Evolutionary conservation across 1,139 yeast genomes (phyloP), one percentile per base, ranked within the genome.

Genomic region (Diutina sp.): DNA sequence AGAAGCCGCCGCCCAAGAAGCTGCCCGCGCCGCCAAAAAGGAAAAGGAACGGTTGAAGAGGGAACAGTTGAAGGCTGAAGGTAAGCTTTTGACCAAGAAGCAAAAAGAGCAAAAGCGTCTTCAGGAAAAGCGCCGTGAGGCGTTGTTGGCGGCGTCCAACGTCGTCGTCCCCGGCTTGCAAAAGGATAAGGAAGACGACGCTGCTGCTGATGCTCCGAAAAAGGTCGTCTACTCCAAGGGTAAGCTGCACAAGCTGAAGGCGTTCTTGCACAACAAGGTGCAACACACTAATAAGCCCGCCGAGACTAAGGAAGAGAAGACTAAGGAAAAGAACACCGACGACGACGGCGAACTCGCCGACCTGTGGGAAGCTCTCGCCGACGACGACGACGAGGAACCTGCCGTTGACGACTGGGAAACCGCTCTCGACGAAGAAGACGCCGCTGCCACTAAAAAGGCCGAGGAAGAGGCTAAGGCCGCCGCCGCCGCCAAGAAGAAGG

Each of bases 51-150:
- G 82, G 72, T 82, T 84, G 66, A 82, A 86, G 76, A 83, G 78
- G 64, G 93, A 86, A 65, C 87, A 84, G 70, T 76, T 87, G 70
- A 88, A 89, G 73, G 95, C 97, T 30, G 97, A 91, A 71, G 99
- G 99, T 66, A 93, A 87, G 65, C 79, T 82, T 58, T 72, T 87
- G 68, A 88, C 97, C 59, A 93, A 89, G 76, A 93, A 91, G 69
- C 99, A 93, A 76, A 90, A 88, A 72, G 97, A 91, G 71, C 96
- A 90, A 68, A 87, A 88, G 76, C 88, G 85, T 58, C 72, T 85
- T 55, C 83, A 85, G 66, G 98, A 93, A 67, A 87, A 88, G 69
- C 89, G 98, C 74, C 88, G 96, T 70, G 86, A 88, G 63, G 93
- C 87, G 64, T 78, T 93, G 63, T 78, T 93, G 62, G 86, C 85